Evolutionary conservation across 1,284 basidiomycete genomes (phyloP).

Genomic region (Pseudozyma thailandica): DNA sequence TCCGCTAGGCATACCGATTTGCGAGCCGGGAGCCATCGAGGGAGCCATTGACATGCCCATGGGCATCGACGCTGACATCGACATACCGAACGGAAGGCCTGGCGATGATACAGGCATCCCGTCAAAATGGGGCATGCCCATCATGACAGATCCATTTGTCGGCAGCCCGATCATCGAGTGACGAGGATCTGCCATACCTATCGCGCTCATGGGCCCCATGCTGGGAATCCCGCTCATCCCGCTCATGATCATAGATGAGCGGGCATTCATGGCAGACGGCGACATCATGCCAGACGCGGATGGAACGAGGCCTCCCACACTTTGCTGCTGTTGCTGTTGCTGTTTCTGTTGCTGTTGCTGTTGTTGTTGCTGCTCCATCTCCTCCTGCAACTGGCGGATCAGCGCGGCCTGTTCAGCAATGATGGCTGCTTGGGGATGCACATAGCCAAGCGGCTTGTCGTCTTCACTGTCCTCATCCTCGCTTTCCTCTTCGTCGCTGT

Average conservation of each 20-base stretch:
- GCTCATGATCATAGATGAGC: constrained; percentile 28
- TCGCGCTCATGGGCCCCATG: constrained; percentile 14
- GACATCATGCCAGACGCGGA: constrained; percentile 19
- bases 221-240: constrained; percentile 34
- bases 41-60: constrained; percentile 19
- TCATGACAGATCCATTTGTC: constrained; percentile 23
- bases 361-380: constrained; percentile 49
- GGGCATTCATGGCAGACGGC: constrained; percentile 23
- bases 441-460: constrained; percentile 56
- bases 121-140: constrained; percentile 32
- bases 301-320: constrained; percentile 8
- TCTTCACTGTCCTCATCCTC: constrained; percentile 51
- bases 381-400: constrained; percentile 58
- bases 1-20: constrained; percentile 19
- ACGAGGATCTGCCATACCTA: constrained; percentile 25
- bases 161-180: constrained; percentile 34
- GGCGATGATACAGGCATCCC: constrained; percentile 31
- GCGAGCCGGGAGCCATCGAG: constrained; percentile 20
- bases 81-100: constrained; percentile 31
- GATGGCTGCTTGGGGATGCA: constrained; percentile 64
- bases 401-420: constrained; percentile 65
- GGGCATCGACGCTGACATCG: constrained; percentile 23
- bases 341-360: constrained; percentile 24
- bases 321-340: neutral
- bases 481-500: constrained; percentile 3